phyloP scores from a whole-genome alignment of 495 filamentous ascomycete species.

The Trichoderma erinaceum region DNA sequence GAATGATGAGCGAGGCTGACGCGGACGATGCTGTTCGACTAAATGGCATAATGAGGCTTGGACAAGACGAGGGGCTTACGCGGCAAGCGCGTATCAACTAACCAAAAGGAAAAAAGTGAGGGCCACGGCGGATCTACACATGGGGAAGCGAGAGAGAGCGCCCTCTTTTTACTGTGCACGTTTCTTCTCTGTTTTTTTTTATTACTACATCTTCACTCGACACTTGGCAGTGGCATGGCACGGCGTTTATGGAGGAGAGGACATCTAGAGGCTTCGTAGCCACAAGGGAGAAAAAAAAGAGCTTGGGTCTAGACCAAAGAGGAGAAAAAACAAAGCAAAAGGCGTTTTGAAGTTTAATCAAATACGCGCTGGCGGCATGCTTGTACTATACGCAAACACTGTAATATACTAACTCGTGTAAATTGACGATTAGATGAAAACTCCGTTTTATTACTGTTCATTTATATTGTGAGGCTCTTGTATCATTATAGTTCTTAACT shows the following conservation, averaged over 20 bases:
- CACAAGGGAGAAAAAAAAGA: background rate
- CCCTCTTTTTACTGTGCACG: constrained; percentile 17
- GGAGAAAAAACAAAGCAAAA: background rate
- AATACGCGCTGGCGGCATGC: background rate
- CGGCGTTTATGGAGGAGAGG: constrained; percentile 31
- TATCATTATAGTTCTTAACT: background rate
- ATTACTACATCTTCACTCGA: constrained; percentile 42
- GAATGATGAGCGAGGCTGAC: constrained; percentile 24
- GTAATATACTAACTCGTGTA: constrained; percentile 10
- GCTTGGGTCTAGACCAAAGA: constrained; percentile 16
- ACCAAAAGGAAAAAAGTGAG: background rate
- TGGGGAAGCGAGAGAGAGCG: background rate
- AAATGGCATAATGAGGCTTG: background rate
- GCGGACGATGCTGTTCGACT: constrained; percentile 10
- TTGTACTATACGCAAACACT: constrained; percentile 10
- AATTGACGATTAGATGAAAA: constrained; percentile 10
- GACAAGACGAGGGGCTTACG: background rate
- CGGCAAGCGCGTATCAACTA: background rate
- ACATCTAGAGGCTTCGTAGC: constrained; percentile 18
- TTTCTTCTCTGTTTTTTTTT: background rate
- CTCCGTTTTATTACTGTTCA: background rate
- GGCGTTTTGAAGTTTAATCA: background rate
- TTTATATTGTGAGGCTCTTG: background rate
- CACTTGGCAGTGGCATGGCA: constrained; percentile 44
- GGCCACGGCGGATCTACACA: background rate